Conservation (phyloP, 306 rosid species). For the Medicago ruthenica region DNA sequence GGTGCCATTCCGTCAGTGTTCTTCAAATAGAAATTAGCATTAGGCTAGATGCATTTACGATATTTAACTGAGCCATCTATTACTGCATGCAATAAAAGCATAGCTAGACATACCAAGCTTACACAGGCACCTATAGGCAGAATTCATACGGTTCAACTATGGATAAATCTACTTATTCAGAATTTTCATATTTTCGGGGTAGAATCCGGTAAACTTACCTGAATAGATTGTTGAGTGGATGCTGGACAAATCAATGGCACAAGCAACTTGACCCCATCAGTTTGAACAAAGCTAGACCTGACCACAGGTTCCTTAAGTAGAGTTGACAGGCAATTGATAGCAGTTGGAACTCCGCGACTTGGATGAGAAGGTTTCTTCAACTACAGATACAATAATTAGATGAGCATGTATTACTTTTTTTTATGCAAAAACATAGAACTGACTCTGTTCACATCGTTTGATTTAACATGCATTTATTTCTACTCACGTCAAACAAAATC, state of each 20-base stretch:
- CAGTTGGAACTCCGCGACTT: constrained; percentile 75
- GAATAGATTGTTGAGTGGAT: constrained; percentile 95
- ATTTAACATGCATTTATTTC: constrained; percentile 1
- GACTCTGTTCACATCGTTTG: constrained; percentile 14
- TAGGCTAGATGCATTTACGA: constrained; percentile 23
- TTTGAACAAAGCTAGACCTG: constrained; percentile 86
- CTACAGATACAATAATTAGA: constrained; percentile 54
- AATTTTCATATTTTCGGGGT: constrained; percentile 25
- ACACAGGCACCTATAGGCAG: constrained; percentile 36
- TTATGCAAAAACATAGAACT: neutral
- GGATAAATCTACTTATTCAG: constrained; percentile 27
- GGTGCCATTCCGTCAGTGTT: constrained; percentile 1
- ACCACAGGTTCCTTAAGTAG: constrained; percentile 90
- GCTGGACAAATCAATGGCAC: constrained; percentile 93
- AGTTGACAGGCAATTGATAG: constrained; percentile 83
- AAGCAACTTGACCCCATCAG: constrained; percentile 92
- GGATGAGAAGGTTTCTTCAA: constrained; percentile 94
- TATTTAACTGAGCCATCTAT: constrained; percentile 29
- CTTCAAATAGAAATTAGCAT: constrained; percentile 12
- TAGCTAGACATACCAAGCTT: constrained; percentile 29
- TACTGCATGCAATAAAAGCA: constrained; percentile 27
- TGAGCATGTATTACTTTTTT: constrained; percentile 7
- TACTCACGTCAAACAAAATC: constrained; percentile 10
- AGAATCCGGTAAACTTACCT: constrained; percentile 58
- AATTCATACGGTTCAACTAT: constrained; percentile 16